These are phyloP conservation scores for Penicillium coprophilum DNA, from an alignment of 495 filamentous ascomycete species.

Conservation along the genomic window DNA sequence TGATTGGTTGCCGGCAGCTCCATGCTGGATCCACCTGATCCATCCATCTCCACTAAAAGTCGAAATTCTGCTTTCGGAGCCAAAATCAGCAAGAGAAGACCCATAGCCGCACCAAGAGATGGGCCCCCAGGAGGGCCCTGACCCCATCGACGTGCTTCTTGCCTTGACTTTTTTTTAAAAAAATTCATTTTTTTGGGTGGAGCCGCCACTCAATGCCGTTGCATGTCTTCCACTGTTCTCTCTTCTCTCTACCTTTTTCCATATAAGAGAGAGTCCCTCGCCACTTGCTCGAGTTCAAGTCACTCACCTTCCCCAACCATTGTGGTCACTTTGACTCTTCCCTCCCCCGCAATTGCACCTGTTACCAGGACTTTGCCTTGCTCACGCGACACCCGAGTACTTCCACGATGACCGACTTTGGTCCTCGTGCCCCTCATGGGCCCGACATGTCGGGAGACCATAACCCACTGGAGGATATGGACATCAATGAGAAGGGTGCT, in stretches of 20 bases:
- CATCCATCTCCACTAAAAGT: neutral
- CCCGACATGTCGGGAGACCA: constrained; percentile 54
- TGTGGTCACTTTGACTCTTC: constrained; percentile 6
- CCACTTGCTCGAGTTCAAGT: constrained; percentile 21
- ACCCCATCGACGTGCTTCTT: neutral
- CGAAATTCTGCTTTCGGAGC: constrained; percentile 6
- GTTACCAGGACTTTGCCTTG: neutral
- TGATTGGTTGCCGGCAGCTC: constrained; percentile 21
- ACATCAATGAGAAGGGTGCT: constrained; percentile 63
- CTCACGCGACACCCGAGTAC: constrained; percentile 12
- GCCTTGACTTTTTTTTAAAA: constrained; percentile 13
- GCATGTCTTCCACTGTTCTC: constrained; percentile 12
- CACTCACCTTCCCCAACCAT: neutral
- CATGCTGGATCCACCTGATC: neutral
- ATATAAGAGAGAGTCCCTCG: constrained; percentile 24
- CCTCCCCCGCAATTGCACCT: constrained; percentile 1
- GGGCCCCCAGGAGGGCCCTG: neutral
- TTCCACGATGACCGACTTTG: constrained; percentile 50
- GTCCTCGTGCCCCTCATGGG: constrained; percentile 54
- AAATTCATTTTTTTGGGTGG: constrained; percentile 11
- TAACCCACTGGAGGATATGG: constrained; percentile 54
- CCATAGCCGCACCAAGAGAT: neutral
- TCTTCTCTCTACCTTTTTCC: constrained; percentile 4
- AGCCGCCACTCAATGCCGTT: constrained; percentile 21
- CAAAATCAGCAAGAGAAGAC: neutral